Evolutionary conservation across 306 rosid species (phyloP).

Genomic region (Carpinus viminea): DNA sequence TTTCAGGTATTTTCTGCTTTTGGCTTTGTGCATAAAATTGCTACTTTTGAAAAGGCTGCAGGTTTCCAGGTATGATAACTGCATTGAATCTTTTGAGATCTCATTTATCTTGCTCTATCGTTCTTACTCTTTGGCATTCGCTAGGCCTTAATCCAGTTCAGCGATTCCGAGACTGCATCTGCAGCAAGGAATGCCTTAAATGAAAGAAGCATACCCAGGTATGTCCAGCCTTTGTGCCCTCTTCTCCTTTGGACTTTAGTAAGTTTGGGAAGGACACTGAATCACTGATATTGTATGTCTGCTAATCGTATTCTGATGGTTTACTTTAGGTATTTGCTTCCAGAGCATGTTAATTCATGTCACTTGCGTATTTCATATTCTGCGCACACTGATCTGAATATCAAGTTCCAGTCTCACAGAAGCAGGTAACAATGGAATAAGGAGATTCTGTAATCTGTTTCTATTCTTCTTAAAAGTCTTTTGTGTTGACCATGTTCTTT

Average conservation of each 20-base stretch:
- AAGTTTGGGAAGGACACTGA: slow-evolving; percentile 17
- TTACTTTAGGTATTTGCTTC: slow-evolving; percentile 74
- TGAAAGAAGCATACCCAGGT: slow-evolving; percentile 95
- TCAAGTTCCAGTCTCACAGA: slow-evolving; percentile 93
- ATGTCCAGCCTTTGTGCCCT: slow-evolving; percentile 32
- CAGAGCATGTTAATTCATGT: slow-evolving; percentile 81
- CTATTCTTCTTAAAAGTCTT: not conserved
- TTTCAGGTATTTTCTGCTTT: slow-evolving; percentile 88
- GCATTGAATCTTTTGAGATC: slow-evolving; percentile 12
- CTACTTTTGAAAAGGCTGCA: slow-evolving; percentile 91
- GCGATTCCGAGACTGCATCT: slow-evolving; percentile 82
- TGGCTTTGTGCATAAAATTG: slow-evolving; percentile 90
- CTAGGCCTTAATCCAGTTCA: slow-evolving; percentile 89
- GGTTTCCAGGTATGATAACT: slow-evolving; percentile 74
- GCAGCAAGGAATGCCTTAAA: slow-evolving; percentile 83
- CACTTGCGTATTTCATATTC: slow-evolving; percentile 86
- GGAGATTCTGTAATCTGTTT: slow-evolving; percentile 21
- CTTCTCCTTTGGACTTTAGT: slow-evolving; percentile 1
- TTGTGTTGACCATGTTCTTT: slow-evolving; percentile 13
- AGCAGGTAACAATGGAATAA: slow-evolving; percentile 68
- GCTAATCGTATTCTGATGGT: slow-evolving; percentile 30
- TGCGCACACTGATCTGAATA: slow-evolving; percentile 87
- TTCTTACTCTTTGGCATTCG: slow-evolving; percentile 23
- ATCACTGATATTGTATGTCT: slow-evolving; percentile 5
- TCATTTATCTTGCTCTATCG: slow-evolving; percentile 8